These are phyloP conservation scores for Helicosporidium sp. DNA, from an alignment of 139 green algal species.

Conservation along the genomic window DNA sequence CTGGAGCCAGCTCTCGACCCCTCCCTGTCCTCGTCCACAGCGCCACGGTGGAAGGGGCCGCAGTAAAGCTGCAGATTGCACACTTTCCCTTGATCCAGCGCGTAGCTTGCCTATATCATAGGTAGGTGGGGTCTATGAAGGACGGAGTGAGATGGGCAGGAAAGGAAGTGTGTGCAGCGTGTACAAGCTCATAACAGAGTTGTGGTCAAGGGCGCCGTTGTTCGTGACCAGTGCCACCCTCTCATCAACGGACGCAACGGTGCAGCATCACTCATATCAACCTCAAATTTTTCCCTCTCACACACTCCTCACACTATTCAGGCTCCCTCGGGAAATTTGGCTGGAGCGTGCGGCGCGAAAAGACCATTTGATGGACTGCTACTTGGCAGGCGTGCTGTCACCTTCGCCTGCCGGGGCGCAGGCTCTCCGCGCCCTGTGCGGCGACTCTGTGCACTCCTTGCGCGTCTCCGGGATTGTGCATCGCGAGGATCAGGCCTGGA, in stretches of 20 bases:
- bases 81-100: background rate
- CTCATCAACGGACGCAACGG: too few species aligned
- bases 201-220: too few species aligned
- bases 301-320: background rate
- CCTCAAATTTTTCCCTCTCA: background rate
- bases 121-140: background rate
- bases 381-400: background rate
- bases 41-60: background rate
- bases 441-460: background rate
- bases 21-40: background rate
- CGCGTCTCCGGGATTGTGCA: background rate
- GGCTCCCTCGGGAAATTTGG: background rate
- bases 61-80: background rate
- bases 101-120: background rate
- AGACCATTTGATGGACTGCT: background rate
- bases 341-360: background rate
- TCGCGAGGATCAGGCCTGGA: background rate
- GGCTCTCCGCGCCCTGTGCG: too few species aligned
- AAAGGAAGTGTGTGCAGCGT: background rate
- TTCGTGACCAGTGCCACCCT: too few species aligned
- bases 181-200: background rate
- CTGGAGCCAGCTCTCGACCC: background rate
- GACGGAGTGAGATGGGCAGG: background rate
- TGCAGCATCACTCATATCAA: too few species aligned
- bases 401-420: background rate